Conservation (phyloP, 1,139 yeast species). For the Yamadazyma friedrichii region DNA sequence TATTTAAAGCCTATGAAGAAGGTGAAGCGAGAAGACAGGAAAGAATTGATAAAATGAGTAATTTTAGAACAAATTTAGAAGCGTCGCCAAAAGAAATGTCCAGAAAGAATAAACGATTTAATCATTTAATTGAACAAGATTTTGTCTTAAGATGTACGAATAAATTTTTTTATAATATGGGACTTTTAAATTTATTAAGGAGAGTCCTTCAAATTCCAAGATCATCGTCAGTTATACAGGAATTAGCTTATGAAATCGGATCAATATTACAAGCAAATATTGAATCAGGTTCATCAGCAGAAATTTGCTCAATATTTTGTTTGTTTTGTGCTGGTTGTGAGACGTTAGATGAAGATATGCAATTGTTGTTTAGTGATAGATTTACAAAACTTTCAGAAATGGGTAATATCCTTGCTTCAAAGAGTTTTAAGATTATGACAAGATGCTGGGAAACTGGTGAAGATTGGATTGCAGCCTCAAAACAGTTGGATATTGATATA, state of each 20-base stretch:
- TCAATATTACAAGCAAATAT: conserved; percentile 34
- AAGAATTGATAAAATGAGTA: conserved; percentile 26
- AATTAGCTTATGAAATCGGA: conserved; percentile 44
- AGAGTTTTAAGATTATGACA: conserved; percentile 49
- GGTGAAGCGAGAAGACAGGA: conserved; percentile 37
- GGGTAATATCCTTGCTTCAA: conserved; percentile 51
- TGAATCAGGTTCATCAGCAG: conserved; percentile 49
- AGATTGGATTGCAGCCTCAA: conserved; percentile 56
- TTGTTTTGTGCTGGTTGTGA: conserved; percentile 64
- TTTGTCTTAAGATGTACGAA: conserved; percentile 52
- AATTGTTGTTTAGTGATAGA: conserved; percentile 37
- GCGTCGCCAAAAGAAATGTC: conserved; percentile 2
- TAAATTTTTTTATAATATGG: conserved; percentile 53
- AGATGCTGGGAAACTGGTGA: conserved; percentile 58
- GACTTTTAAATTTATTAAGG: conserved; percentile 55
- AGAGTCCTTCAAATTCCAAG: conserved; percentile 51
- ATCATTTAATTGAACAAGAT: conserved; percentile 31
- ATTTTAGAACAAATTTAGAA: conserved; percentile 1
- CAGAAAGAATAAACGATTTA: conserved; percentile 9
- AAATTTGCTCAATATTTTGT: conserved; percentile 55
- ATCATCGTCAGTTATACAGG: conserved; percentile 44
- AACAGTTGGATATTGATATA: conserved; percentile 43
- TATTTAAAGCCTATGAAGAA: conserved; percentile 28
- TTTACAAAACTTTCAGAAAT: conserved; percentile 34
- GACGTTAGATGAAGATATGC: conserved; percentile 32